phyloP scores from a whole-genome alignment of 805 yeast genomes.

The Candida multigemmis region DNA sequence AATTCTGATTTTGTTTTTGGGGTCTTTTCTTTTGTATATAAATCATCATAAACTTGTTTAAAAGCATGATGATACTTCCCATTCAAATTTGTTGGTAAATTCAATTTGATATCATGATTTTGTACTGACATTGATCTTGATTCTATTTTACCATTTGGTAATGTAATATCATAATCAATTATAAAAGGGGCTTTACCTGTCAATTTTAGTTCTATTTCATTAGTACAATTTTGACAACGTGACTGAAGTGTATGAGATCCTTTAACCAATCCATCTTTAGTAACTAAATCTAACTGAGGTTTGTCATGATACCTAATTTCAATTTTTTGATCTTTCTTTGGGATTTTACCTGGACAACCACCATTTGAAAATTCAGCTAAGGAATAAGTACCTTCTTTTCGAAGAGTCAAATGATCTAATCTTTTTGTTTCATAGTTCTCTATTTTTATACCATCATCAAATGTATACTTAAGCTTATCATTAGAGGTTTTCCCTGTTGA shows the following conservation, averaged over 20 bases:
- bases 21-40: constrained; percentile 37
- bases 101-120: constrained; percentile 17
- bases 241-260: constrained; percentile 12
- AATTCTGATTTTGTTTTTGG: constrained; percentile 3
- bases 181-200: constrained; percentile 59
- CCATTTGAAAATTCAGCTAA: constrained; percentile 29
- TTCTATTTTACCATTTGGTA: constrained; percentile 46
- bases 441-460: constrained; percentile 8
- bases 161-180: constrained; percentile 53
- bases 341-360: constrained; percentile 36
- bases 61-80: constrained; percentile 62
- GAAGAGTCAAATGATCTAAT: constrained; percentile 10
- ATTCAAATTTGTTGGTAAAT: constrained; percentile 29
- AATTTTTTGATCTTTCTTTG: constrained; percentile 8
- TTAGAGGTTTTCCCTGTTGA: constrained; percentile 16
- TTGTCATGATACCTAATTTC: constrained; percentile 12
- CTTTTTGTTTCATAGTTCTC: constrained; percentile 1
- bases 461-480: constrained; percentile 24
- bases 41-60: constrained; percentile 54
- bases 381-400: constrained; percentile 33
- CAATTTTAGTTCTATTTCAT: constrained; percentile 28
- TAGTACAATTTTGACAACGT: constrained; percentile 21
- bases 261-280: constrained; percentile 6
- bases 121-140: constrained; percentile 22
- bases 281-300: constrained; percentile 12